These are phyloP conservation scores for Cercospora beticola DNA, from an alignment of 2,329 filamentous ascomycete genomes.

Conservation along the genomic window DNA sequence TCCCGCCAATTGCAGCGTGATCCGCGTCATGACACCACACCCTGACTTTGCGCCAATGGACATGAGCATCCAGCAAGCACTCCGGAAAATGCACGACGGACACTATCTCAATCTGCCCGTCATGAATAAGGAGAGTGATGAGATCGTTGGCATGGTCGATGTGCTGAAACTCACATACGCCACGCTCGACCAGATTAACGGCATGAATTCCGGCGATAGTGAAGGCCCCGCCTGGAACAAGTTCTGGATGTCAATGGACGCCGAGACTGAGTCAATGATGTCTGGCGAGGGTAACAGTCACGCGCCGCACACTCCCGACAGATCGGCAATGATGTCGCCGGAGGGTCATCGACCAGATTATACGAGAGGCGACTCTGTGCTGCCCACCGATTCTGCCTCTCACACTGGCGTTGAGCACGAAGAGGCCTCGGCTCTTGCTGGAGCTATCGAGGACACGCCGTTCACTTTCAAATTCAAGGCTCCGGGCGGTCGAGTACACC, in stretches of 20 bases:
- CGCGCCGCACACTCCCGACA: slow-evolving; percentile 62
- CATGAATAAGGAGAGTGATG: slow-evolving; percentile 86
- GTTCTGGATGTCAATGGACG: slow-evolving; percentile 95
- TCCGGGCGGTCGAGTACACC: slow-evolving; percentile 88
- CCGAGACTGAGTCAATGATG: slow-evolving; percentile 94
- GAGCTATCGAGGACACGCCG: slow-evolving; percentile 67
- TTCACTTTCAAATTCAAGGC: slow-evolving; percentile 99
- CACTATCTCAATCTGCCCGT: slow-evolving; percentile 98
- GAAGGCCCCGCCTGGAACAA: slow-evolving; percentile 99
- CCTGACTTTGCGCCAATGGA: slow-evolving; percentile 98
- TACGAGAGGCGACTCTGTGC: slow-evolving; percentile 78
- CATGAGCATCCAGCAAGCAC: slow-evolving; percentile 97
- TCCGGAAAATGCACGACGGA: slow-evolving; percentile 99
- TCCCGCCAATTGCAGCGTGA: slow-evolving; percentile 91
- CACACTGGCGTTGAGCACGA: slow-evolving; percentile 76
- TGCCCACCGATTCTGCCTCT: slow-evolving; percentile 91
- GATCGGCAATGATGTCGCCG: slow-evolving; percentile 74
- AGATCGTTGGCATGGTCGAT: slow-evolving; percentile 99
- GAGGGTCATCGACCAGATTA: slow-evolving; percentile 59
- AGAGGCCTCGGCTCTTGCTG: slow-evolving; percentile 61
- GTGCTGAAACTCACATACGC: slow-evolving; percentile 98
- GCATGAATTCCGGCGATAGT: slow-evolving; percentile 81
- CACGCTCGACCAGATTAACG: slow-evolving; percentile 91
- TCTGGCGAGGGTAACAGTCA: slow-evolving; percentile 85
- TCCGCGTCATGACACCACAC: slow-evolving; percentile 98